Evolutionary conservation across 2,329 filamentous ascomycete genomes (phyloP).

Genomic region (Fonsecaea multimorphosa): DNA sequence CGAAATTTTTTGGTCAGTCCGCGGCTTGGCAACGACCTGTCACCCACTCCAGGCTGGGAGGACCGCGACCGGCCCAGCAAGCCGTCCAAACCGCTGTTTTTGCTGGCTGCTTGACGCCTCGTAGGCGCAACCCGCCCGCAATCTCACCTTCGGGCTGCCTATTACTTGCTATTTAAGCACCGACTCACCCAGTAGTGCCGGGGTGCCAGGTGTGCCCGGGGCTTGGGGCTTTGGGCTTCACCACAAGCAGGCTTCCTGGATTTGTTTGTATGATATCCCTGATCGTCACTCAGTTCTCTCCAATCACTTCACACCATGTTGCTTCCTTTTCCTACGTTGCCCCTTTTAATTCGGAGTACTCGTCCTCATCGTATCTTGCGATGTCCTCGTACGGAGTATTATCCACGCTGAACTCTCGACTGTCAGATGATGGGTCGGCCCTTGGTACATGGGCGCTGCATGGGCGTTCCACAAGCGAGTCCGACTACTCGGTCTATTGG

Average conservation of each 20-base stretch:
- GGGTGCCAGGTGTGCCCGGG: not conserved
- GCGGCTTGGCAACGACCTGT: slow-evolving; percentile 16
- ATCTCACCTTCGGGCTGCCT: not conserved
- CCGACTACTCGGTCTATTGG: not conserved
- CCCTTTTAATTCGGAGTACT: not conserved
- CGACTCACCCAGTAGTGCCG: not conserved
- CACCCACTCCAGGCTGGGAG: too few species aligned
- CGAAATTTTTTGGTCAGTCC: slow-evolving; percentile 18
- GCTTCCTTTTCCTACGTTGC: not conserved
- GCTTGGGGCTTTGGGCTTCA: not conserved
- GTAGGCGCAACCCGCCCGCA: slow-evolving; percentile 6
- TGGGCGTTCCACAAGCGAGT: not conserved
- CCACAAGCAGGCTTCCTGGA: not conserved
- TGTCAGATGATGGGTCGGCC: slow-evolving; percentile 4
- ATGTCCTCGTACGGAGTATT: not conserved
- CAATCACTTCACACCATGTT: not conserved
- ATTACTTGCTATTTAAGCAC: slow-evolving; percentile 2
- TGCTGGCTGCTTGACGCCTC: slow-evolving; percentile 8
- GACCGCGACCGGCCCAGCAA: not conserved
- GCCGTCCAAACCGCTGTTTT: not conserved
- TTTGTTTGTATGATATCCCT: not conserved
- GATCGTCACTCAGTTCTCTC: not conserved
- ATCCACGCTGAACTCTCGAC: not conserved
- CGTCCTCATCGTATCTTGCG: not conserved
- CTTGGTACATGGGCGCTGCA: not conserved